Conservation (phyloP, 805 yeast genomes). For the Wickerhamomyces mucosus region DNA sequence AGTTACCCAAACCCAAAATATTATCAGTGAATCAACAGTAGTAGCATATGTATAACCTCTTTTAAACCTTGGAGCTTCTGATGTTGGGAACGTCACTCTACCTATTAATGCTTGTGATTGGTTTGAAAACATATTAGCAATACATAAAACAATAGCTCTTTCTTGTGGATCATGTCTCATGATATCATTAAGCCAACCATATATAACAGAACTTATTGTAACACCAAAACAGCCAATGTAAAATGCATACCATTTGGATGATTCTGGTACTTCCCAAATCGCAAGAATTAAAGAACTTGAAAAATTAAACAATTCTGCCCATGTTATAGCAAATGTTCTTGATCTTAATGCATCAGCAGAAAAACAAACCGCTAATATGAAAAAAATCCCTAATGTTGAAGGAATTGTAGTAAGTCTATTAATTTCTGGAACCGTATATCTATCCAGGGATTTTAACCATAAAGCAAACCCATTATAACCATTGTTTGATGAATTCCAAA, state of each 20-base stretch:
- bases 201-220: conserved; percentile 52
- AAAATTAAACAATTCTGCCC: conserved; percentile 37
- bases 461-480: conserved; percentile 28
- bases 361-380: conserved; percentile 4
- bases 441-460: conserved; percentile 43
- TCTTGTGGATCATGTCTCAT: conserved; percentile 43
- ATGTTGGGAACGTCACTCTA: conserved; percentile 24
- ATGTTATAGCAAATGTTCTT: conserved; percentile 29
- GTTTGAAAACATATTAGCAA: conserved; percentile 42
- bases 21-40: conserved; percentile 21
- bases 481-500: conserved; percentile 47
- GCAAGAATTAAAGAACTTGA: conserved; percentile 39
- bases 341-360: conserved; percentile 27
- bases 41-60: conserved; percentile 41
- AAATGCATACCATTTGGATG: conserved; percentile 47
- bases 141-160: conserved; percentile 37
- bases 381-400: conserved; percentile 24
- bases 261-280: conserved; percentile 40
- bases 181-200: conserved; percentile 52
- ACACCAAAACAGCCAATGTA: conserved; percentile 19
- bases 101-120: conserved; percentile 42
- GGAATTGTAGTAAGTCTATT: conserved; percentile 33
- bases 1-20: conserved; percentile 21
- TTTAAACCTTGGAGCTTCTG: conserved; percentile 43
- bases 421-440: conserved; percentile 27